These are phyloP conservation scores for Sequoia sempervirens DNA, from an alignment of 75 land plant genomes.

Conservation along the genomic window DNA sequence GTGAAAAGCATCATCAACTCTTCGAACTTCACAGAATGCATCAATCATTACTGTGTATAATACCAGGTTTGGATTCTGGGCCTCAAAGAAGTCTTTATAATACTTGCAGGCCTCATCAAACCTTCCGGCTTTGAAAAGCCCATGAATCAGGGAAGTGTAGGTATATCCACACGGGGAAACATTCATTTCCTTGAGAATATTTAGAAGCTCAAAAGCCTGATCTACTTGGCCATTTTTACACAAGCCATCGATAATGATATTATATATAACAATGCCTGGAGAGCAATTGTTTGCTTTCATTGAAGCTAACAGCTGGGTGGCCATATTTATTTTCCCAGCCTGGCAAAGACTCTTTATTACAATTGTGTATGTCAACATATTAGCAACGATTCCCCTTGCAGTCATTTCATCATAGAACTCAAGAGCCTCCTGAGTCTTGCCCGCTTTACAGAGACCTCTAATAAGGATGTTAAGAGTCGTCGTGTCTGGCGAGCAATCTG, in stretches of 20 bases:
- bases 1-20: slow-evolving; percentile 29
- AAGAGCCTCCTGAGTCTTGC: slow-evolving; percentile 43
- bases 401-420: slow-evolving; percentile 56
- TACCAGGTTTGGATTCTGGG: slow-evolving; percentile 30
- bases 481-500: slow-evolving; percentile 22
- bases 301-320: slow-evolving; percentile 17
- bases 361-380: slow-evolving; percentile 27
- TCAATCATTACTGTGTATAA: slow-evolving; percentile 52
- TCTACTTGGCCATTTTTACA: slow-evolving; percentile 38
- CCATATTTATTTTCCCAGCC: slow-evolving; percentile 32
- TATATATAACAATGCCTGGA: slow-evolving; percentile 30
- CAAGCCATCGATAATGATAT: slow-evolving; percentile 46
- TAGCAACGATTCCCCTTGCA: slow-evolving; percentile 26
- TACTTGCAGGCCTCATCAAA: slow-evolving; percentile 33
- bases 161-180: slow-evolving; percentile 28
- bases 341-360: slow-evolving; percentile 35
- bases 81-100: slow-evolving; percentile 24
- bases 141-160: slow-evolving; percentile 46
- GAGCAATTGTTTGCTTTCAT: slow-evolving; percentile 36
- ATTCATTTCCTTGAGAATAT: slow-evolving; percentile 23
- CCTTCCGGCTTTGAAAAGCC: slow-evolving; percentile 37
- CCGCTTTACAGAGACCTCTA: slow-evolving; percentile 45
- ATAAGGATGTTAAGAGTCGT: slow-evolving; percentile 30
- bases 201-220: slow-evolving; percentile 32
- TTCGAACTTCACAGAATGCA: slow-evolving; percentile 30